Percentiles rank a stretch among this genome's conserved stretches.
Conservation (phyloP, 2,329 filamentous ascomycete species). For the Fusarium pseudonygamai region DNA sequence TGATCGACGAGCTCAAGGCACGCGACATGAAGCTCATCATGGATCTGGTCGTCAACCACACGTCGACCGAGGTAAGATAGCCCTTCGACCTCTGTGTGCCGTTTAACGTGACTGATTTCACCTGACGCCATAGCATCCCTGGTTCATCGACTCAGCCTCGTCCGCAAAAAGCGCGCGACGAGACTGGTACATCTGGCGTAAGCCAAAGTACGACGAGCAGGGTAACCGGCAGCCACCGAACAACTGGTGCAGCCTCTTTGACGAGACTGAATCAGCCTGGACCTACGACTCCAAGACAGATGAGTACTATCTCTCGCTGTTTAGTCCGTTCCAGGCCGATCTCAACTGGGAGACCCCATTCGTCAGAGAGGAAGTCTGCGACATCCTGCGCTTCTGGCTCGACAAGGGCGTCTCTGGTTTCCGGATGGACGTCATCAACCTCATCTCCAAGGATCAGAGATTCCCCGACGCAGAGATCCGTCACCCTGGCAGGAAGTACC, state of each 20-base stretch:
- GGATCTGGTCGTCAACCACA: constrained; percentile 38
- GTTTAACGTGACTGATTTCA: not conserved
- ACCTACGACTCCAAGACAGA: constrained; percentile 74
- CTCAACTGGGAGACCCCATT: constrained; percentile 82
- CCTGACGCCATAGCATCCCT: constrained; percentile 9
- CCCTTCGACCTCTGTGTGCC: rapidly evolving
- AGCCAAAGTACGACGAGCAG: constrained; percentile 58
- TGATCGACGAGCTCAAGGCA: constrained; percentile 30
- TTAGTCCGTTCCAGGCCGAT: constrained; percentile 79
- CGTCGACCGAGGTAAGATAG: constrained; percentile 15
- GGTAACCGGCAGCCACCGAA: constrained; percentile 75
- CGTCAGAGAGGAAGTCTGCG: constrained; percentile 74
- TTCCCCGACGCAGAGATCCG: constrained; percentile 67
- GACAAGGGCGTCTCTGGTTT: constrained; percentile 77
- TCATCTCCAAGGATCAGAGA: constrained; percentile 70
- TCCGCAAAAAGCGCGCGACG: constrained; percentile 21
- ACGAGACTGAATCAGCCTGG: constrained; percentile 67
- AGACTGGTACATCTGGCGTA: constrained; percentile 73
- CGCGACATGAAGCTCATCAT: constrained; percentile 32
- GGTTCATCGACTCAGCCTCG: constrained; percentile 33
- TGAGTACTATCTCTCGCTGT: constrained; percentile 82
- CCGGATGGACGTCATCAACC: constrained; percentile 77
- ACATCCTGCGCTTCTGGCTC: constrained; percentile 82
- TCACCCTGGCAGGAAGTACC: constrained; percentile 56
- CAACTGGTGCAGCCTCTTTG: constrained; percentile 75